These are phyloP conservation scores for Saccharata proteae DNA, from an alignment of 2,329 filamentous ascomycete species.

Conservation along the genomic window DNA sequence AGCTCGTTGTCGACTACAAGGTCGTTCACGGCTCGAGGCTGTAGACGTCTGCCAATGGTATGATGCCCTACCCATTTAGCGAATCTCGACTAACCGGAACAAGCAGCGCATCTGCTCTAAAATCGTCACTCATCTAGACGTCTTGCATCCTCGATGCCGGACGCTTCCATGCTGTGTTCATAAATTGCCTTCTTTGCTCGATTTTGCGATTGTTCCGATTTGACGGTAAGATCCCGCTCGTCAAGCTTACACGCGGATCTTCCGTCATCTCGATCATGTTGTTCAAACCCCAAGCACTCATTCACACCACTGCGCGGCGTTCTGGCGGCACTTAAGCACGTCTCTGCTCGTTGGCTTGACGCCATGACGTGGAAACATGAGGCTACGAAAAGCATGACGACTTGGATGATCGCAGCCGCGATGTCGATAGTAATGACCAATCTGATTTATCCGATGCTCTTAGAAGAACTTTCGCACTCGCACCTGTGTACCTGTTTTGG, in stretches of 20 bases:
- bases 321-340: conserved; percentile 4
- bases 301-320: conserved; percentile 5
- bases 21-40: conserved; percentile 70
- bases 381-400: no score
- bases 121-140: not conserved
- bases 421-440: no score
- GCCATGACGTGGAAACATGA: conserved; percentile 3
- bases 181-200: conserved; percentile 13
- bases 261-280: conserved; percentile 2
- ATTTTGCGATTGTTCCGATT: conserved; percentile 1
- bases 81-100: not conserved
- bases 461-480: no score
- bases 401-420: no score
- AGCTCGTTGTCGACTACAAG: conserved; percentile 98
- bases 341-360: conserved; percentile 2
- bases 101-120: not conserved
- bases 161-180: conserved; percentile 24
- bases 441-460: no score
- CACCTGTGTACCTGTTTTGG: no score
- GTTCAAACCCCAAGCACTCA: conserved; percentile 5
- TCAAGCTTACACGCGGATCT: not conserved
- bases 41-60: conserved; percentile 28
- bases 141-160: not conserved
- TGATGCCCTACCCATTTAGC: not conserved
- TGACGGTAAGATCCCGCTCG: conserved; percentile 4